Evolutionary conservation across 2,329 filamentous ascomycete genomes (phyloP), one percentile per base, ranked within the genome.

Genomic region (Arthrobotrys entomopaga): DNA sequence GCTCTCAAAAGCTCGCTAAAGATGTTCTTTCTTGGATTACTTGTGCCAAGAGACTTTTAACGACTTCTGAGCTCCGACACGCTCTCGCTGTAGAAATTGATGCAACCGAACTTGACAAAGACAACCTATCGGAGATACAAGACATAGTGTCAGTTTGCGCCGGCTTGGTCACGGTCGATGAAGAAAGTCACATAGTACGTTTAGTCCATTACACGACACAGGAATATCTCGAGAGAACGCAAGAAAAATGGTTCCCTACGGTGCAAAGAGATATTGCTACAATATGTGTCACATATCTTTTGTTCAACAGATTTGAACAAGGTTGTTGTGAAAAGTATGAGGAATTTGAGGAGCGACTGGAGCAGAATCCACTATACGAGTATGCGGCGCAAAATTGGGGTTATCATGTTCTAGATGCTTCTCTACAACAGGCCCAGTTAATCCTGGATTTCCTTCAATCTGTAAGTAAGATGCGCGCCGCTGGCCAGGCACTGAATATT

Each of bases 151-250:
- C 66, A 2, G 71, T 78, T 4, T 81, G 79, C 48, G 76, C 65
- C 50, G 78, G 79, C 5, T 70, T 81, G 42, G 77, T 80, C 29
- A 77, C 66, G 11, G 60, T 80, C 11, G 79, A 80, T 59, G 54
- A 78, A 38, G 70, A 77, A 52, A 80, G 75, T 20, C 20, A 67
- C 1, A 78, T 76, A 13, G 73, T 80, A 13, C 74, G 77, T 2
- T 73, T 80, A 38, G 77, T 80, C 5, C 78, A 80, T 59, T 78
- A 79, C 50, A 80, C 79, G 11, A 75, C 77, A 6, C 77, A 80
- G 52, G 78, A 80, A 69, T 81, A 79, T 57, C 77, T 81, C n/a
- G 53, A 58, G 38, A 24, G 46, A 15, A 64, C 15, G 2, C 34
- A 29, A 19, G 7, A 16, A 24, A 16, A 2, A 1, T 63, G 43